Percentiles rank a stretch among this genome's conserved stretches.
Evolutionary conservation across 192 early-diverging fungal species (phyloP).

Genomic region (Globomyces pollinis-pini): DNA sequence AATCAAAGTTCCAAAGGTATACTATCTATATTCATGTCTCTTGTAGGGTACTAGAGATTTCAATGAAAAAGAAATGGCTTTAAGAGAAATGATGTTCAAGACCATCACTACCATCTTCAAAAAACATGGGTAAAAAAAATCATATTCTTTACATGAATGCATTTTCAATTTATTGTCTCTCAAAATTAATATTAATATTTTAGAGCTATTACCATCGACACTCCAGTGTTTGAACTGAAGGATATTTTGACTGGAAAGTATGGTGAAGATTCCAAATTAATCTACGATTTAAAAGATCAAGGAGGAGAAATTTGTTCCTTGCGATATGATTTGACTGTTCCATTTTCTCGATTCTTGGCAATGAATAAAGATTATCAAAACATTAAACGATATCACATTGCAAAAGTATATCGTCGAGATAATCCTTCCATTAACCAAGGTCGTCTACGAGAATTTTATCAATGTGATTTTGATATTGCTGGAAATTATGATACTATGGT

Average conservation of each 20-base stretch:
- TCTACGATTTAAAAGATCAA: constrained; percentile 96
- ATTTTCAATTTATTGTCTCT: too few relatives aligned
- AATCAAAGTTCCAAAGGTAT: constrained; percentile 15
- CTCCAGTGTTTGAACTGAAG: constrained; percentile 95
- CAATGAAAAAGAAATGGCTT: constrained; percentile 92
- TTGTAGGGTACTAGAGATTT: constrained; percentile 93
- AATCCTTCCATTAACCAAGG: constrained; percentile 98
- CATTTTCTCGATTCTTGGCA: constrained; percentile 93
- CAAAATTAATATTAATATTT: too few relatives aligned
- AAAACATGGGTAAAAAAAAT: too few relatives aligned
- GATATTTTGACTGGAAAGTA: constrained; percentile 97
- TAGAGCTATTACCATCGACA: constrained; percentile 96
- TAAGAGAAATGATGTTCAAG: constrained; percentile 83
- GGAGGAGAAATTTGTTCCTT: constrained; percentile 93
- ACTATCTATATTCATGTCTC: constrained; percentile 6
- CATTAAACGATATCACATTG: constrained; percentile 96
- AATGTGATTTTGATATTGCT: constrained; percentile 98
- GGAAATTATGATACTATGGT: constrained; percentile 92
- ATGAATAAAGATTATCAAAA: constrained; percentile 77
- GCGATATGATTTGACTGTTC: constrained; percentile 96
- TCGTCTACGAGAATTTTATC: constrained; percentile 97
- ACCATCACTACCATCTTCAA: constrained; percentile 86
- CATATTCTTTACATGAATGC: too few relatives aligned
- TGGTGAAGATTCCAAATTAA: constrained; percentile 97
- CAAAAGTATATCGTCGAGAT: constrained; percentile 96